A percentile compares a stretch with the other conserved stretches of the same genome.
These are phyloP conservation scores for Thalassiosira livingstoniorum DNA, from an alignment of 352 stramenopile genomes.

Conservation along the genomic window DNA sequence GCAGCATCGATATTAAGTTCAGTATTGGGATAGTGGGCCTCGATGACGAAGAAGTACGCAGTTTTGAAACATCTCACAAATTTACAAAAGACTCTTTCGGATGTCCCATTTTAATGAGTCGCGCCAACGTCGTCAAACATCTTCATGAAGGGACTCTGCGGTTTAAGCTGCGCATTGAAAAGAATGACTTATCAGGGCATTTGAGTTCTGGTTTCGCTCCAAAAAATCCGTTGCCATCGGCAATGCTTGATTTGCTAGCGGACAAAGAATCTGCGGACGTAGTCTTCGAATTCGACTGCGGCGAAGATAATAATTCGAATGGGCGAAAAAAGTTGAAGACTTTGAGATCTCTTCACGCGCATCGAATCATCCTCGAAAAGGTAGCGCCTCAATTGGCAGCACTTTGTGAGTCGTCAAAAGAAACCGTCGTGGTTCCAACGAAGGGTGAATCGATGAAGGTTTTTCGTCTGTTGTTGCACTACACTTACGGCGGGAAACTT, in stretches of 20 bases:
- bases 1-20: not conserved
- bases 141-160: not conserved
- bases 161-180: not conserved
- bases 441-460: constrained; percentile 8
- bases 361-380: not conserved
- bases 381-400: not conserved
- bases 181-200: not conserved
- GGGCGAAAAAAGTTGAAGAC: not conserved
- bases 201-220: not conserved
- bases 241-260: not conserved
- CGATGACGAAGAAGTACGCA: not conserved
- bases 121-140: not conserved
- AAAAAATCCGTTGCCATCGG: not conserved
- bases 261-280: not conserved
- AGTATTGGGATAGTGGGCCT: not conserved
- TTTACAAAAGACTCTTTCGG: not conserved
- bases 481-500: constrained; percentile 7
- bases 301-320: not conserved
- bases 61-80: not conserved
- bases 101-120: not conserved
- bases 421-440: not conserved
- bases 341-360: not conserved
- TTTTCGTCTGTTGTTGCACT: constrained; percentile 12
- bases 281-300: not conserved
- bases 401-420: not conserved